A percentile compares a stretch with the other conserved stretches of the same genome.
These are phyloP conservation scores for Vicia villosa DNA, from an alignment of 306 rosid species.

Conservation along the genomic window DNA sequence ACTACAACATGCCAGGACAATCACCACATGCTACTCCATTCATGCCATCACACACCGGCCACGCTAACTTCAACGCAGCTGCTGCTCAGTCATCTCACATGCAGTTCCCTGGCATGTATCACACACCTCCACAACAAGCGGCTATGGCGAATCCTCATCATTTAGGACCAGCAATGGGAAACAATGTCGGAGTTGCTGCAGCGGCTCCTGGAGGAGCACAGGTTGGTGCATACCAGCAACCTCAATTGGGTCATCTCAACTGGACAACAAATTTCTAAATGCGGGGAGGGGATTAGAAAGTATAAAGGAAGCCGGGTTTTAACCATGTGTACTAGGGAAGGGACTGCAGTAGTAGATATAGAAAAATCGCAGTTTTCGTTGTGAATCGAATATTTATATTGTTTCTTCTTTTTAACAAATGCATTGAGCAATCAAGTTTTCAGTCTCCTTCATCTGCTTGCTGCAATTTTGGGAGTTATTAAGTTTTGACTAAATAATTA, in stretches of 20 bases:
- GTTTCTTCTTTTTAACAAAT: conserved; percentile 39
- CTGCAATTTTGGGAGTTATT: background rate
- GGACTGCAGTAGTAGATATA: conserved; percentile 66
- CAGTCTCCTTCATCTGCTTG: conserved; percentile 21
- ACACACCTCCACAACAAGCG: conserved; percentile 74
- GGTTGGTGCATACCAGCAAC: conserved; percentile 91
- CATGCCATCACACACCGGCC: conserved; percentile 83
- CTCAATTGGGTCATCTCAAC: conserved; percentile 84
- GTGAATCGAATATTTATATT: conserved; percentile 54
- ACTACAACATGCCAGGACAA: conserved; percentile 90
- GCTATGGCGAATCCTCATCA: conserved; percentile 78
- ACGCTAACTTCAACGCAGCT: conserved; percentile 77
- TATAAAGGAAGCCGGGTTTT: conserved; percentile 39
- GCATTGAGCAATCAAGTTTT: conserved; percentile 47
- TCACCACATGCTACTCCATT: conserved; percentile 73
- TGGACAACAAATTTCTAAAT: conserved; percentile 95
- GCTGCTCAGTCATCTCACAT: conserved; percentile 96
- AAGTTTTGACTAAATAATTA: too few relatives aligned
- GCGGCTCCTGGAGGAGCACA: conserved; percentile 92
- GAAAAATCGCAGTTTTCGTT: conserved; percentile 49
- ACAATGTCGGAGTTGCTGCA: conserved; percentile 81
- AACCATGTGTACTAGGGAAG: conserved; percentile 54
- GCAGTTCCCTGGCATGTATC: conserved; percentile 97
- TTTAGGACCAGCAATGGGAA: conserved; percentile 82
- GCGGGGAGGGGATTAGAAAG: background rate